A percentile compares a stretch with the other conserved stretches of the same genome.
Conservation (phyloP, 768 basidiomycete genomes). For the Amanita rubescens region DNA sequence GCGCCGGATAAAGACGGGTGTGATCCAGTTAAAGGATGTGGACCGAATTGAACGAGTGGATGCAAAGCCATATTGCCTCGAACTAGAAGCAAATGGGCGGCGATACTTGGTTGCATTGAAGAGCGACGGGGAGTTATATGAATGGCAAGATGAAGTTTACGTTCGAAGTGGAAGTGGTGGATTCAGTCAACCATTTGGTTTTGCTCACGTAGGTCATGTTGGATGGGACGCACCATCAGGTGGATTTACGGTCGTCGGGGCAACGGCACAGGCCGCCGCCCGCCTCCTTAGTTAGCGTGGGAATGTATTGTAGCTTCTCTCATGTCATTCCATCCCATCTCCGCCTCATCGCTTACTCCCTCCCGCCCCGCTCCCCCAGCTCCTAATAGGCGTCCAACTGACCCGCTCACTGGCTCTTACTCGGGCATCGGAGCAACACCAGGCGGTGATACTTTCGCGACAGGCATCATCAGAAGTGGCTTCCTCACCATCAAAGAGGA, state of each 20-base stretch:
- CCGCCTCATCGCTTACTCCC: conserved; percentile 59
- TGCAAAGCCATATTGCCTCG: conserved; percentile 28
- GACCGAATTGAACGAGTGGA: conserved; percentile 33
- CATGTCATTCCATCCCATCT: conserved; percentile 33
- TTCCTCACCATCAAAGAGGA: conserved; percentile 89
- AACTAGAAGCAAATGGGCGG: conserved; percentile 24
- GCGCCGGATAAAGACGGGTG: neutral
- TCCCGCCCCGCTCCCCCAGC: conserved; percentile 73
- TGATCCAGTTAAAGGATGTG: conserved; percentile 26
- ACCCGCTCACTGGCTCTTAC: conserved; percentile 58
- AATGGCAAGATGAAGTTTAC: conserved; percentile 41
- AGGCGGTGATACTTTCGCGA: conserved; percentile 29
- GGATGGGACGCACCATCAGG: conserved; percentile 18
- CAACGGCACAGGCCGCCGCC: too few relatives aligned
- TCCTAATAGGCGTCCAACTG: conserved; percentile 42
- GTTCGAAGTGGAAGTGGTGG: conserved; percentile 29
- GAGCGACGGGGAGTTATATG: conserved; percentile 33
- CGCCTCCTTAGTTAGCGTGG: too few relatives aligned
- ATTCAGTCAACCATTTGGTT: conserved; percentile 26
- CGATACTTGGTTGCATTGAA: conserved; percentile 30
- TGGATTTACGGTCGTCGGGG: neutral
- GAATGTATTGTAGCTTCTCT: too few relatives aligned
- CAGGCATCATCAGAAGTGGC: conserved; percentile 60
- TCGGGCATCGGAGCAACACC: conserved; percentile 81
- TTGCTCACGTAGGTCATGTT: conserved; percentile 34